Percentiles rank a stretch among this genome's conserved stretches.
These are phyloP conservation scores for Mucuna pruriens DNA, from an alignment of 306 rosid species.

Conservation along the genomic window DNA sequence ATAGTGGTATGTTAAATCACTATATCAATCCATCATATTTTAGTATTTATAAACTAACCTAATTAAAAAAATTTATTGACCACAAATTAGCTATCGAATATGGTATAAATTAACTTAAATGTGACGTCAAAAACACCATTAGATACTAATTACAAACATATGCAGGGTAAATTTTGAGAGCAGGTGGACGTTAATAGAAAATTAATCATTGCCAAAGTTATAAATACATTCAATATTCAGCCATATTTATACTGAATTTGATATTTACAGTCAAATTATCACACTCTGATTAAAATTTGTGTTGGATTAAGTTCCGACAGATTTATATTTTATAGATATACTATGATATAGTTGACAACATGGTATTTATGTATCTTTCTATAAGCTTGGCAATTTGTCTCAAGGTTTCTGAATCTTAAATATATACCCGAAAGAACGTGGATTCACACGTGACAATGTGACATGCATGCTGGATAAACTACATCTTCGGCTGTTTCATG, in stretches of 20 bases:
- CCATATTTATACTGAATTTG: not conserved
- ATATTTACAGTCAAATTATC: not conserved
- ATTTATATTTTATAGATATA: not conserved
- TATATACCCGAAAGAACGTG: conserved; percentile 2
- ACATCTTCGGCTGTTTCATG: not conserved
- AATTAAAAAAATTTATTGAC: too few species aligned
- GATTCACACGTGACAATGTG: conserved; percentile 34
- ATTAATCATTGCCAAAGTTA: not conserved
- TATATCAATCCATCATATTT: too few species aligned
- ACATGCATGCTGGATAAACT: conserved; percentile 27
- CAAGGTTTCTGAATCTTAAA: not conserved
- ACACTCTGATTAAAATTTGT: not conserved
- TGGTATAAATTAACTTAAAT: too few species aligned
- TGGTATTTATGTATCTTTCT: not conserved
- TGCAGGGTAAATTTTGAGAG: not conserved
- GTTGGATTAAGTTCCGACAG: conserved; percentile 26
- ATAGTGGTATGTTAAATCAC: too few species aligned
- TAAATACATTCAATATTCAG: not conserved
- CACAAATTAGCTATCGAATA: too few species aligned
- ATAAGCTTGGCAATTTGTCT: not conserved
- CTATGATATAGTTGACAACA: conserved; percentile 11
- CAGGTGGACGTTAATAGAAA: not conserved
- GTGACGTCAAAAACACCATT: not conserved
- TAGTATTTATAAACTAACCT: too few species aligned
- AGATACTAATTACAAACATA: not conserved